Base-by-base conservation (phyloP, 129 eudicot genomes). In the Flaveria sonorensis region DNA sequence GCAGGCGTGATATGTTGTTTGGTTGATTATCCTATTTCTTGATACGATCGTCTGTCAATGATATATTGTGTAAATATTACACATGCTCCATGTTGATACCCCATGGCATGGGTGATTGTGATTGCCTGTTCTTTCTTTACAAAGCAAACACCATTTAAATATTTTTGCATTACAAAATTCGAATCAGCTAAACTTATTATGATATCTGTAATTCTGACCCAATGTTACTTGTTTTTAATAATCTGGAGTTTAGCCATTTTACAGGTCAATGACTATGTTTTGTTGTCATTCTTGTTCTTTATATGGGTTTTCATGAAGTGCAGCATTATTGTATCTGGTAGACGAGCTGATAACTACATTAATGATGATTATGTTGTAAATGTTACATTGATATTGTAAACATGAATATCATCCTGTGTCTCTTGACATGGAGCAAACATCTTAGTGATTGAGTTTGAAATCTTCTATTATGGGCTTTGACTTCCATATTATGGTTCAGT, bases 11-110 rank as follows among this genome's bases (percentile, higher is more conserved):
- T 12, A 72, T 19, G 9, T 73, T 13, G 2, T 14, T 39, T 63
- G 20, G 71, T 28, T n/a, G 50, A 63, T n/a, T 40, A 28, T 76
- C 15, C 10, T 42, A 24, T 50, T 65, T 19, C 39, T 11, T 67
- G 32, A 50, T 30, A 65, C 20, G 24, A 32, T 18, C 14, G 45
- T 63, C 2, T 65, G 40, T 8, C 18, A 39, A 52, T 66, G 73
- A 19, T 57, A 11, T 76, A 66, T 20, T 51, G 66, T 30, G 11
- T 76, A 50, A 36, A 21, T 65, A 36, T 21, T 68, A 36, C 14
- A 40, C 52, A 51, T 39, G 52, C 52, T 36, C 30, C 39, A 76
- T 64, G 48, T 13, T 19, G 53, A 8, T 48, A 64, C 23, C 72
- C 64, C 4, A 64, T 75, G 14, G 43, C 40, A 75, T 30, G 50